Percentiles rank a stretch among this genome's conserved stretches.
phyloP scores from a whole-genome alignment of 345 rosid species.

The Laguncularia racemosa region DNA sequence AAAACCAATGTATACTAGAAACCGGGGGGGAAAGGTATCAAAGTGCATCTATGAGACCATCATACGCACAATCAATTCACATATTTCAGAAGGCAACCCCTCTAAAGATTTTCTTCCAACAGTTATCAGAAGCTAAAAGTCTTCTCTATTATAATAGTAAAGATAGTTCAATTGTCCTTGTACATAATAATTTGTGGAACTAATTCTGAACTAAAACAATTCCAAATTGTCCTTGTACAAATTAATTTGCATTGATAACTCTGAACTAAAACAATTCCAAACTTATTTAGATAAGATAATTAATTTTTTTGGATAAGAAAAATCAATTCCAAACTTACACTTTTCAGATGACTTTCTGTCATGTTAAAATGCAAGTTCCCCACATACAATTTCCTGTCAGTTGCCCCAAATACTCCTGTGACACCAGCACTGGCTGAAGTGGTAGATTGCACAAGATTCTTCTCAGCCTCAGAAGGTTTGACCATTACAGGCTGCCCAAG shows the following conservation, averaged over 20 bases:
- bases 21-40: no score
- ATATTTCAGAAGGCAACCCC: no score
- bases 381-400: slow-evolving; percentile 85
- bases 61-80: no score
- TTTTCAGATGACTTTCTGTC: slow-evolving; percentile 88
- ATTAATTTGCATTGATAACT: not conserved
- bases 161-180: no score
- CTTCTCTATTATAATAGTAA: not conserved
- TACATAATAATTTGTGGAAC: no score
- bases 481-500: slow-evolving; percentile 98
- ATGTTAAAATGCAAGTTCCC: slow-evolving; percentile 92
- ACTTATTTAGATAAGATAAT: no score
- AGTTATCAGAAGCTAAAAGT: no score
- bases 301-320: no score
- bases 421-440: slow-evolving; percentile 44
- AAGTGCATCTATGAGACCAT: no score
- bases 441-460: slow-evolving; percentile 81
- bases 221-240: not conserved
- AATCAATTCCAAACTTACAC: slow-evolving; percentile 36
- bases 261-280: slow-evolving; percentile 1
- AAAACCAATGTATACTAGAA: no score
- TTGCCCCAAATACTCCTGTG: slow-evolving; percentile 69
- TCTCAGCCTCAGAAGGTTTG: slow-evolving; percentile 98
- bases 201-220: not conserved
- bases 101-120: no score